Conservation (phyloP, 257 asterid species). For the Datura wrightii region DNA sequence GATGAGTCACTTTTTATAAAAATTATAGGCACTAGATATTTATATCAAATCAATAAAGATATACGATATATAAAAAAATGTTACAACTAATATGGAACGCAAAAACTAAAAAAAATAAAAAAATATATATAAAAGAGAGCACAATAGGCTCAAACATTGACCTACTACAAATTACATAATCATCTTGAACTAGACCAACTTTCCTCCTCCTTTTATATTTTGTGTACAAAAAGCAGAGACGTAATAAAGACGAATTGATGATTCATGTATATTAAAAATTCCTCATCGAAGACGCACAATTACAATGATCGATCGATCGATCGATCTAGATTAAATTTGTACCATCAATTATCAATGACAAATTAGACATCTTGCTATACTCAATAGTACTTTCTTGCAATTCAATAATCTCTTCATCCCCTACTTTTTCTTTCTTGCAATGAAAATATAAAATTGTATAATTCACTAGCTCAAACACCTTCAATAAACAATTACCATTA, state of each 20-base stretch:
- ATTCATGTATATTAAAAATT: not conserved
- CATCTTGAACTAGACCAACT: not conserved
- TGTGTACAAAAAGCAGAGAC: not conserved
- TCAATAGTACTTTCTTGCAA: conserved; percentile 32
- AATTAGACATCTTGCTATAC: conserved; percentile 35
- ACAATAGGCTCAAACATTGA: not conserved
- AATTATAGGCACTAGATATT: not conserved
- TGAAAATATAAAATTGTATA: conserved; percentile 53
- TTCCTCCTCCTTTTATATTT: not conserved
- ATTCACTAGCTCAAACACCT: conserved; percentile 41
- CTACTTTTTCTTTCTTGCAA: conserved; percentile 51
- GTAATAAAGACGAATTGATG: not conserved
- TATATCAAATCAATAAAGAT: not conserved
- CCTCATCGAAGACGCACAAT: not conserved
- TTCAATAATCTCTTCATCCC: conserved; percentile 51
- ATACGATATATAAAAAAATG: too few species aligned
- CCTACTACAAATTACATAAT: not conserved
- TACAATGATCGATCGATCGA: not conserved
- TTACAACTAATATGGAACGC: too few species aligned
- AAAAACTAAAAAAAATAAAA: too few species aligned
- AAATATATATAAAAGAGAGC: too few species aligned
- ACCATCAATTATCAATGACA: conserved; percentile 15
- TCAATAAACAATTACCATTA: conserved; percentile 38
- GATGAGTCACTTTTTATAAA: too few species aligned
- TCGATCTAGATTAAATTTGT: not conserved